Evolutionary conservation across 2,329 filamentous ascomycete species (phyloP).

Genomic region (Scedosporium boydii): DNA sequence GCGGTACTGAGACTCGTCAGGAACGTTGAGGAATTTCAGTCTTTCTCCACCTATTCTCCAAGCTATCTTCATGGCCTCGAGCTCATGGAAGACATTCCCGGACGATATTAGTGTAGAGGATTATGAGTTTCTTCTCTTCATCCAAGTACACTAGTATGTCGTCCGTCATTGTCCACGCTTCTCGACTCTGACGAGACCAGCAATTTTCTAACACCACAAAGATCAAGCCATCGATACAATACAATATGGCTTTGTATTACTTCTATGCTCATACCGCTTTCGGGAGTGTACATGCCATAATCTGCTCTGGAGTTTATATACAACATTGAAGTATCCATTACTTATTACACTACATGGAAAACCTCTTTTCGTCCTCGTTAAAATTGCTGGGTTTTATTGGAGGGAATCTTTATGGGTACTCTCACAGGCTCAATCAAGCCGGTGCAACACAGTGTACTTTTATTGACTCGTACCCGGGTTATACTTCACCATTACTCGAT

Average conservation of each 20-base stretch:
- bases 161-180: no score
- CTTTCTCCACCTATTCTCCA: background rate
- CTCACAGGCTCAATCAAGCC: background rate
- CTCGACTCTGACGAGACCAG: no score
- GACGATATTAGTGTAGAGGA: background rate
- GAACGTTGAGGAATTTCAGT: background rate
- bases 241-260: no score
- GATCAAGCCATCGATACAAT: no score
- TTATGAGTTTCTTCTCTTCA: no score
- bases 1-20: background rate
- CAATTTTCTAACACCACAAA: no score
- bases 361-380: background rate
- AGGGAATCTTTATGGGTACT: slow-evolving; percentile 2
- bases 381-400: slow-evolving; percentile 7
- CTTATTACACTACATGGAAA: background rate
- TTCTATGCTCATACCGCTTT: no score
- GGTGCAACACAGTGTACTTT: slow-evolving; percentile 3
- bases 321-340: background rate
- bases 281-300: background rate
- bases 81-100: background rate
- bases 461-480: background rate
- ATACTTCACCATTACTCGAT: background rate
- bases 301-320: background rate
- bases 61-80: background rate
- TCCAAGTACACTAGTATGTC: no score